Evolutionary conservation across 2,329 filamentous ascomycete species (phyloP).

Genomic region (Cadophora malorum): DNA sequence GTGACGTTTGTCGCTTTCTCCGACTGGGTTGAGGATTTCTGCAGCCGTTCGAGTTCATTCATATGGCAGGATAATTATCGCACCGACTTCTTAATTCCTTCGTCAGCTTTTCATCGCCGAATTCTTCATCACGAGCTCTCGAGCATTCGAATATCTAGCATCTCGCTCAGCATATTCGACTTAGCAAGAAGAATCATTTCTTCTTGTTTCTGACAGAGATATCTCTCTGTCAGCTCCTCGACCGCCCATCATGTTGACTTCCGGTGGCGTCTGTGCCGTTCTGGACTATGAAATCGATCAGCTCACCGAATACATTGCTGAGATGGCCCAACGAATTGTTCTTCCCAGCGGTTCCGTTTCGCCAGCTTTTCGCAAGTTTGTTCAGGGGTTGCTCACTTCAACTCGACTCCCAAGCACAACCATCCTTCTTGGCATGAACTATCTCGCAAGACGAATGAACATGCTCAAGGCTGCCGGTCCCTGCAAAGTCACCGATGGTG

Average conservation of each 20-base stretch:
- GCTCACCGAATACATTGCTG: conserved; percentile 79
- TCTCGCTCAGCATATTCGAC: conserved; percentile 28
- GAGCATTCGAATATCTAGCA: conserved; percentile 28
- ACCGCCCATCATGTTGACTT: conserved; percentile 43
- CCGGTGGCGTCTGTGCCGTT: conserved; percentile 73
- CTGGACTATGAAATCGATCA: conserved; percentile 80
- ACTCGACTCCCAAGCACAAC: conserved; percentile 75
- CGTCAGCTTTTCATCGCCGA: conserved; percentile 28
- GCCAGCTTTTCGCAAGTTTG: conserved; percentile 75
- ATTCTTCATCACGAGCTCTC: conserved; percentile 28
- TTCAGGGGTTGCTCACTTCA: conserved; percentile 73
- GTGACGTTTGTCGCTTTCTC: conserved; percentile 27
- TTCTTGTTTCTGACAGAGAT: conserved; percentile 43
- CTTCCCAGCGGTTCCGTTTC: conserved; percentile 64
- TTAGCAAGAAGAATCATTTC: conserved; percentile 35
- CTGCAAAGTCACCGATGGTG: conserved; percentile 54
- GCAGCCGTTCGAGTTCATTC: conserved; percentile 27
- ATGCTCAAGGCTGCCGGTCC: conserved; percentile 55
- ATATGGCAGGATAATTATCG: conserved; percentile 43
- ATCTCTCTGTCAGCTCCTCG: conserved; percentile 42
- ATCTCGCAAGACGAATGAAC: conserved; percentile 69
- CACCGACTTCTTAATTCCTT: conserved; percentile 35
- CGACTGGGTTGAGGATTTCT: conserved; percentile 15
- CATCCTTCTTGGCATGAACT: conserved; percentile 73
- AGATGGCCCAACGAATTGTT: conserved; percentile 73